Conservation (phyloP, 768 basidiomycete genomes). For the Serendipita sp. region DNA sequence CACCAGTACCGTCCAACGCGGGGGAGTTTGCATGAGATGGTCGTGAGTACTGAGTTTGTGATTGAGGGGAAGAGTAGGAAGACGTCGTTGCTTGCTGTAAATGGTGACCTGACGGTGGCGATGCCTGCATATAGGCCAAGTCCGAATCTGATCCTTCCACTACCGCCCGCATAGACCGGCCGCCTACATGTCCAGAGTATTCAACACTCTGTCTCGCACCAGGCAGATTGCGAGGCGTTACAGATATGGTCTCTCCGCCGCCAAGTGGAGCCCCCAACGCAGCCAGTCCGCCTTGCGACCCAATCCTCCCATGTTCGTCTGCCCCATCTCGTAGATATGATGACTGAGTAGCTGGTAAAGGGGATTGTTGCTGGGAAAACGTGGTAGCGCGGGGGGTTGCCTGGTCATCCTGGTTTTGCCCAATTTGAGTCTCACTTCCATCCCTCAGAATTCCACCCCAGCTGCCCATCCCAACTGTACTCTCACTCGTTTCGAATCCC, state of each 20-base stretch:
- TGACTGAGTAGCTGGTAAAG: background rate
- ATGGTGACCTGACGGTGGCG: background rate
- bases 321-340: background rate
- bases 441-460: background rate
- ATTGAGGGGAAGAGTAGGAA: background rate
- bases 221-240: background rate
- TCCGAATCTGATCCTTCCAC: background rate
- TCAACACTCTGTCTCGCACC: background rate
- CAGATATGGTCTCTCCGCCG: background rate
- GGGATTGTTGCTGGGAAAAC: background rate
- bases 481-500: background rate
- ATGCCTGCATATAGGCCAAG: background rate
- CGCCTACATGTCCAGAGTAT: background rate
- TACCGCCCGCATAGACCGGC: background rate
- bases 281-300: background rate
- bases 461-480: conserved; percentile 4
- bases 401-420: background rate
- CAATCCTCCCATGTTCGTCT: background rate
- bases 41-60: background rate
- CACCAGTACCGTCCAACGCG: too few species aligned
- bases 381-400: background rate
- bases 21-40: background rate
- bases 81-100: background rate
- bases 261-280: background rate
- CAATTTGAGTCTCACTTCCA: background rate